Evolutionary conservation across 208 protist genomes (phyloP).

Genomic region (Plasmodiophora brassicae): DNA sequence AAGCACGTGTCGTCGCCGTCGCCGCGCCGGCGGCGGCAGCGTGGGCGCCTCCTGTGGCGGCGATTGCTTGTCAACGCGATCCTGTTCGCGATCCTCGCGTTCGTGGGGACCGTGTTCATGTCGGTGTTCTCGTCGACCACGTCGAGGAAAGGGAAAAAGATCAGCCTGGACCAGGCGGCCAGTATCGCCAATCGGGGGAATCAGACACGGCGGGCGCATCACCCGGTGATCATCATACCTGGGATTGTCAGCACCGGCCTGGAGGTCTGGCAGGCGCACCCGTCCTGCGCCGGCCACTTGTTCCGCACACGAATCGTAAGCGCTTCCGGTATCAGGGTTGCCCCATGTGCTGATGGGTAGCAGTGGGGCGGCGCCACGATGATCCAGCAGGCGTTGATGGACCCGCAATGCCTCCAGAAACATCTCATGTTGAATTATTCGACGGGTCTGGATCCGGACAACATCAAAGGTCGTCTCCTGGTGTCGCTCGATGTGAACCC

Average conservation of each 20-base stretch:
- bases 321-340: background rate
- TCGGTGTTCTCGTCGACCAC: too few relatives aligned
- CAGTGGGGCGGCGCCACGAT: slow-evolving; percentile 28
- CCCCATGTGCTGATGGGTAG: background rate
- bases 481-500: background rate
- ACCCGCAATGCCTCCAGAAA: background rate
- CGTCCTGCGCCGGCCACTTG: background rate
- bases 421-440: slow-evolving; percentile 30
- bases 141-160: too few relatives aligned
- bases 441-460: slow-evolving; percentile 10
- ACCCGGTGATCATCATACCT: slow-evolving; percentile 27
- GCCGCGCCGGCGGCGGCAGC: too few relatives aligned
- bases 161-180: too few relatives aligned
- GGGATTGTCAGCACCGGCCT: background rate
- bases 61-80: too few relatives aligned
- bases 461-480: slow-evolving; percentile 7
- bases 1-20: too few relatives aligned
- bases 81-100: too few relatives aligned
- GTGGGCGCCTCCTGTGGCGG: too few relatives aligned
- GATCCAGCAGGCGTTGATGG: slow-evolving; percentile 23
- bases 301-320: background rate
- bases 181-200: too few relatives aligned
- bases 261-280: slow-evolving; percentile 8
- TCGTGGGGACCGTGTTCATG: too few relatives aligned
- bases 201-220: background rate